Evolutionary conservation across 2,329 filamentous ascomycete species (phyloP), one percentile per base, ranked within the genome.

Genomic region (Phaeosphaeria sp.): DNA sequence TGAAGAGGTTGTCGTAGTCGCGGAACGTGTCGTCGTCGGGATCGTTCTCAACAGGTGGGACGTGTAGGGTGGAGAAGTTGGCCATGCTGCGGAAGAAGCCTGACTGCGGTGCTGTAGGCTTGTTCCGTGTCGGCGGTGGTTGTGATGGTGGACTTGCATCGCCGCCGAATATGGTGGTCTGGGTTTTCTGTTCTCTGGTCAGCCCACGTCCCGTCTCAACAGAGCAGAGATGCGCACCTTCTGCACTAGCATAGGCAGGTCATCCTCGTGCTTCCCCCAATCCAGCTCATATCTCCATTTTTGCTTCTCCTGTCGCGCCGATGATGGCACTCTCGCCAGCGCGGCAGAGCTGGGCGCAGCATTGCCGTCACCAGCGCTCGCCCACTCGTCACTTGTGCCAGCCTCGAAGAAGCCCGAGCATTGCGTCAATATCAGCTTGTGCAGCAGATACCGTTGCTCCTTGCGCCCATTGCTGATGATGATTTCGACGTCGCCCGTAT

Each of bases 371-470:
- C 70, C 71, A 30, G 78, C 77, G 27, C 73, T 75, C 53, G 88
- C 87, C 91, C 92, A 96, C 74, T 93, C 89, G 56, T 89, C 88
- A 69, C 88, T 92, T 46, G 89, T 93, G 72, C 88, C 91, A 22
- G 91, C 90, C 77, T 96, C 92, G 74, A 98, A 98, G 81, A 97
- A 97, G 17, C 92, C 93, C 6, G 93, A 97, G 72, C 91, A 96
- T 77, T 96, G 91, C 30, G 91, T 89, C 65, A 98, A 81, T 42
- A 94, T 97, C 71, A 97, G 85, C 58, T 89, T 85, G 79, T 98
- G 94, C 55, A 98, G 84, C 47, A 97, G 83, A 75, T 97, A 98
- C 60, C 90, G 85, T 73, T 92, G 91, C 78, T 95, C 90, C 72
- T 88, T 87, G 60, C 86, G 84, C 52, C 90, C 85, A 15, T 87